Base-by-base conservation (phyloP, 2,329 filamentous ascomycete species). In the Colletotrichum orchidophilum region DNA sequence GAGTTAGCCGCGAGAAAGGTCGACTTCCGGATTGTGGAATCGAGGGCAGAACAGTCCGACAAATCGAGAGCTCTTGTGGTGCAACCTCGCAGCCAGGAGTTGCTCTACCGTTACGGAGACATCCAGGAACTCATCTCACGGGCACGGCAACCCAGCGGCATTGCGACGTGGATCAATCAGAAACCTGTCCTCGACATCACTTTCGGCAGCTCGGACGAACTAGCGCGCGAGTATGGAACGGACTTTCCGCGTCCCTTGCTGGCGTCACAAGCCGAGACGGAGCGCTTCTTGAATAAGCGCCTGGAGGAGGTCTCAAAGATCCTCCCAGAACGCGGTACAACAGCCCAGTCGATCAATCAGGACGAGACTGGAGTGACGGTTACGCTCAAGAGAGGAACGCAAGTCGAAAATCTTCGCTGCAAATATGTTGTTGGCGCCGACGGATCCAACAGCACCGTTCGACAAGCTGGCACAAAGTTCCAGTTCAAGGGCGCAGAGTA, bases 81-180 rank as follows among this genome's bases (percentile, higher is more conserved):
- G 6, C 87, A 88, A 65, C 79, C 85, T 12, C 83, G 87, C 7
- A 86, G 83, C 1, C 75, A 87, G 8, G 87, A 89, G 73, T 78
- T 88, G 24, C 81, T 88, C 60, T 81, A 81, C 55, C 85, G 86
- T 39, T 81, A 88, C 49, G 77, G 77, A 46, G 73, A 31, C 21
- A 35, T 84, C 35, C 76, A 80, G 9, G 77, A 82, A 11, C 76
- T 77, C 3, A 73, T 86, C 26, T 53, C 1, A 75, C 75, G 6
- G 84, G 84, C 21, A 80, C 80, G 54, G 74, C 79, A 26, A 76
- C 82, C 21, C 72, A 42, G 73, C 11, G 83, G 82, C 6, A 77
- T 81, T 5, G 80, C 81, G 13, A 67, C 85, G 8, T 84, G 81
- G 65, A 75, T 81, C 63, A 78, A 81, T 70, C 72, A 76, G 31